phyloP scores from a whole-genome alignment of 805 yeast genomes.

The Suhomyces xylopsoci region DNA sequence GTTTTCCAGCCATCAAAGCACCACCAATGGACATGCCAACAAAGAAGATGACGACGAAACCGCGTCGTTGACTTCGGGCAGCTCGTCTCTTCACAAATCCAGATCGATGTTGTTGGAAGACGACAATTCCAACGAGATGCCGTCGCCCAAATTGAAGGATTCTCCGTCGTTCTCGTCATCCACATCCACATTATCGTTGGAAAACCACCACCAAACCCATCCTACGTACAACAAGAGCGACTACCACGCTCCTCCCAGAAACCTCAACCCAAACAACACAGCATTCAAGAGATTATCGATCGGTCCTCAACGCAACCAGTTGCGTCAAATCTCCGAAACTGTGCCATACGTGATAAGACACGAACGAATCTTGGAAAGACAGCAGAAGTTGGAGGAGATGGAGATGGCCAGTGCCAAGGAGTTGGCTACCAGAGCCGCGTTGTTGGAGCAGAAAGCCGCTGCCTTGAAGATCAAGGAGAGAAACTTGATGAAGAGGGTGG shows the following conservation, averaged over 20 bases:
- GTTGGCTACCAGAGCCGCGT: slow-evolving; percentile 69
- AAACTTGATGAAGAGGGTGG: slow-evolving; percentile 43
- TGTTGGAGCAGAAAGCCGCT: slow-evolving; percentile 71
- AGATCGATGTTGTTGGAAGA: slow-evolving; percentile 38
- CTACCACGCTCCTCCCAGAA: slow-evolving; percentile 13
- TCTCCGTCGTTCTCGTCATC: slow-evolving; percentile 28
- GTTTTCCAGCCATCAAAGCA: not conserved
- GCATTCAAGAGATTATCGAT: slow-evolving; percentile 43
- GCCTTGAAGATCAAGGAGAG: slow-evolving; percentile 67
- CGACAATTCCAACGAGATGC: slow-evolving; percentile 12
- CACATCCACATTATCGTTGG: slow-evolving; percentile 29
- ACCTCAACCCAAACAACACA: slow-evolving; percentile 22
- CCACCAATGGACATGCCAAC: slow-evolving; percentile 1
- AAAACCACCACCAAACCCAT: slow-evolving; percentile 3
- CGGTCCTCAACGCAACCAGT: slow-evolving; percentile 55
- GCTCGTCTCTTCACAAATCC: slow-evolving; percentile 20
- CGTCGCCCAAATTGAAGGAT: slow-evolving; percentile 27
- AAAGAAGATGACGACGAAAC: slow-evolving; percentile 13
- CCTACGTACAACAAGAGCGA: slow-evolving; percentile 8
- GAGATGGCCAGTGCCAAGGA: slow-evolving; percentile 77
- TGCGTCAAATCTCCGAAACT: slow-evolving; percentile 77
- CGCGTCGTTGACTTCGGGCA: slow-evolving; percentile 19
- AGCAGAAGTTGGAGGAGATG: slow-evolving; percentile 73
- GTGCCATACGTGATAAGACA: slow-evolving; percentile 82
- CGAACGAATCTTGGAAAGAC: slow-evolving; percentile 70